phyloP scores from a whole-genome alignment of 352 stramenopile genomes.

The Phytophthora podocarpi region DNA sequence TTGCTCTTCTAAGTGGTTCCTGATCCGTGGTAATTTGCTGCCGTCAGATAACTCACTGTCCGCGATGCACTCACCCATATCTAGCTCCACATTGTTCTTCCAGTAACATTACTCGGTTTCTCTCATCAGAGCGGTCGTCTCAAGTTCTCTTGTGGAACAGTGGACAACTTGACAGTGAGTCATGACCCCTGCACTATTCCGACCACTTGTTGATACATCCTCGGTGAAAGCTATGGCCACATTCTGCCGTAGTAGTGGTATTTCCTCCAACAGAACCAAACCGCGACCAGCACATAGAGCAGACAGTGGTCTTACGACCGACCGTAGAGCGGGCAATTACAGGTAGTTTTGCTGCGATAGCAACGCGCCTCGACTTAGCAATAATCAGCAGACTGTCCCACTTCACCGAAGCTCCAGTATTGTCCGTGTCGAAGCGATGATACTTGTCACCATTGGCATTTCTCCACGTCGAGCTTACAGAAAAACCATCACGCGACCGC shows the following conservation, averaged over 20 bases:
- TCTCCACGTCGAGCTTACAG: conserved; percentile 26
- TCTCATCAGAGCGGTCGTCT: no score
- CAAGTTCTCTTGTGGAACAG: no score
- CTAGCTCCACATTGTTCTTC: no score
- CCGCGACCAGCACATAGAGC: conserved; percentile 3
- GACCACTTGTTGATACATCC: conserved; percentile 1
- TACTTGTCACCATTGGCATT: conserved; percentile 12
- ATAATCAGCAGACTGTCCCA: conserved; percentile 29
- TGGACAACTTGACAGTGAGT: not conserved
- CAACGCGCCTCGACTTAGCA: not conserved
- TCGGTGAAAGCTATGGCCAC: conserved; percentile 8
- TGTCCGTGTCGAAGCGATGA: conserved; percentile 26
- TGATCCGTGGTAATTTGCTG: no score
- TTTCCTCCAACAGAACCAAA: not conserved
- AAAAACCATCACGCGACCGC: not conserved
- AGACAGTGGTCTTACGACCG: not conserved
- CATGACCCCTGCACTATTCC: not conserved
- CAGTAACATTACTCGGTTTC: no score
- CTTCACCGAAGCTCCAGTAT: conserved; percentile 4
- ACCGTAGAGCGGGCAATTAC: not conserved
- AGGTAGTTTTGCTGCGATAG: not conserved
- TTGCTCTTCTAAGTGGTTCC: no score
- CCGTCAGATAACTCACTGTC: no score
- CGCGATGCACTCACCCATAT: no score
- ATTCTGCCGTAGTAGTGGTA: not conserved